Evolutionary conservation across 805 yeast genomes (phyloP).

Genomic region (Soucietia sequanensis): DNA sequence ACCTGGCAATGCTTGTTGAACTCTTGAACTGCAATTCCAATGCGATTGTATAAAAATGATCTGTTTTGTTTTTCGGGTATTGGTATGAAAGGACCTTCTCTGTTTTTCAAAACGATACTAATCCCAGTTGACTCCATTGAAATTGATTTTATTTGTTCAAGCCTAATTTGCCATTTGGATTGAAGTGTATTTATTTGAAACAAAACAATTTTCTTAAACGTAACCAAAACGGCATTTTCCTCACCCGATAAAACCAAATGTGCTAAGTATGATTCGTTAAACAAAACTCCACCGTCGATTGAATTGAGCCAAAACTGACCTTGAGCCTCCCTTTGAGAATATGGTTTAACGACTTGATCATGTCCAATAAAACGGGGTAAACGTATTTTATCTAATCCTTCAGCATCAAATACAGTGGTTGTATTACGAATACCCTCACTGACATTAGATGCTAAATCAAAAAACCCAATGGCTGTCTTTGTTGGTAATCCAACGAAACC

Average conservation of each 20-base stretch:
- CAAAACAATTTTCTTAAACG: slow-evolving; percentile 67
- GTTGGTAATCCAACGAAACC: slow-evolving; percentile 97
- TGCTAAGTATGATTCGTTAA: slow-evolving; percentile 75
- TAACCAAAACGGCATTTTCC: slow-evolving; percentile 73
- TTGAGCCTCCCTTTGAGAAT: slow-evolving; percentile 77
- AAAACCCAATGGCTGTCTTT: slow-evolving; percentile 91
- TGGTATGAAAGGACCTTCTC: slow-evolving; percentile 66
- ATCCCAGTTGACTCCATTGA: slow-evolving; percentile 80
- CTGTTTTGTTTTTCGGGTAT: slow-evolving; percentile 66
- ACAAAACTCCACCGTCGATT: slow-evolving; percentile 75
- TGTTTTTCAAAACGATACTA: slow-evolving; percentile 56
- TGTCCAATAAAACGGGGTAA: slow-evolving; percentile 74
- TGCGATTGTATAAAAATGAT: slow-evolving; percentile 63
- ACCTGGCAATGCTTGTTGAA: slow-evolving; percentile 72
- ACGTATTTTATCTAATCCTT: slow-evolving; percentile 73
- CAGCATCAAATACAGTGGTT: slow-evolving; percentile 83
- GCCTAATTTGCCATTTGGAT: slow-evolving; percentile 70
- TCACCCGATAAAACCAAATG: slow-evolving; percentile 82
- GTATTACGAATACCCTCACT: slow-evolving; percentile 93
- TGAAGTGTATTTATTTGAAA: slow-evolving; percentile 60
- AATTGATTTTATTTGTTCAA: slow-evolving; percentile 65
- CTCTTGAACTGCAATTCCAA: slow-evolving; percentile 77
- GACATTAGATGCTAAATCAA: slow-evolving; percentile 88
- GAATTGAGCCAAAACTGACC: slow-evolving; percentile 92
- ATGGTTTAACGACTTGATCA: slow-evolving; percentile 75